Base-by-base conservation (phyloP, 306 rosid genomes). In the Purshia tridentata region DNA sequence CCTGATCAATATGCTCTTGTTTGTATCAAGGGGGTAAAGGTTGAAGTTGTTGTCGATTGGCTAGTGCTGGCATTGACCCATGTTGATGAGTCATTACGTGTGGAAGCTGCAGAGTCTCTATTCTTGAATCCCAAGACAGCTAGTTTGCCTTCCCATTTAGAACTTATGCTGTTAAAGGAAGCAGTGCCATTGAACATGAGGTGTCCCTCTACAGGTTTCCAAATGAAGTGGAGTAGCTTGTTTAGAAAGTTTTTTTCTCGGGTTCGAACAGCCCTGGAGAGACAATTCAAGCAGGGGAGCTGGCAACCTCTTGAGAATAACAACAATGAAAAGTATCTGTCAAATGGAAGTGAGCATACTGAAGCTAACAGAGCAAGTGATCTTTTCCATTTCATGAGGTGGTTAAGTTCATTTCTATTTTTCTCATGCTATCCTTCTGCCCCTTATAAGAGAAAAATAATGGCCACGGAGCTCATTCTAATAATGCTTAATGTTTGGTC, bases 381-480 rank as follows among this genome's bases (percentile, higher is more conserved):
- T 69, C 99, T 94, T 82, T 94, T 91, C 63, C 72, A 41, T 61
- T 94, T 94, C 78, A 94, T 91, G 95, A 94, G 91, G 86, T 94
- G 99, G 99, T 87, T 94, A 70, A 90, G 96, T 81, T 85, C 88
- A 79, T 94, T 89, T 83, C 86, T 94, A 70, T 94, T 91, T 82
- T 91, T 88, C 83, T 94, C 97, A 23, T 94, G 96, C 78, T 94
- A 91, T 87, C 99, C 99, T 59, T 89, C 99, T 66, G 99, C 97
- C 65, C 97, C 99, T 69, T 94, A 94, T 81, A 88, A 86, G 90
- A 94, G 99, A 81, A 94, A 91, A 84, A 88, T 89, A 83, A 91
- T 94, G 99, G 95, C 99, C 39, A 91, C 83, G 88, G 96, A 91
- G 65, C 95, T 94, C 72, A 77, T 94, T 67, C 73, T 85, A 76